Base-by-base conservation (phyloP, 768 basidiomycete species). In the Sporobolomyces roseus region DNA sequence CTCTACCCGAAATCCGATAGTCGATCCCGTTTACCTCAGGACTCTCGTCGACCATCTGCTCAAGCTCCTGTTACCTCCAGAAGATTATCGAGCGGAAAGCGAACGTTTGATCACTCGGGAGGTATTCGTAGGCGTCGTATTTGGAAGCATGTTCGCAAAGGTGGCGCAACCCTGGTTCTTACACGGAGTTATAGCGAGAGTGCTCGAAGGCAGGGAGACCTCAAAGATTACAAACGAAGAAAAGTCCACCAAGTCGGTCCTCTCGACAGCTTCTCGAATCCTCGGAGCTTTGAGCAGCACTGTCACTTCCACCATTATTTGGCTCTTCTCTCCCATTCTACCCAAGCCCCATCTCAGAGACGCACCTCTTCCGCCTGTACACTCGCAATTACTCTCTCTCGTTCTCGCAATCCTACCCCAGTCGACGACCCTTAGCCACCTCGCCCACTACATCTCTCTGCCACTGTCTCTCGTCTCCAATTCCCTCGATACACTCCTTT, bases 91-190 rank as follows among this genome's bases (percentile, higher is more conserved):
- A 14, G 84, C 91, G 23, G 86, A 89, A 56, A 78, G 86, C 1
- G 90, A 96, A 80, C 84, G 90, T n/a, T 82, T 84, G 68, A 88
- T 97, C 66, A 79, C 90, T 48, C 85, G 91, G 65, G 94, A 98
- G 80, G 81, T 96, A 45, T 75, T 94, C 35, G 84, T 91, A 75
- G 88, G 89, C 73, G 82, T 90, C 29, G 79, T 97, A 9, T 80
- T 92, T 69, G 83, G 83, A 54, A 77, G 73, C 23, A 72, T 81
- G 5, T 77, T 79, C 30, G 86, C 87, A 35, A 86, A 84, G 72
- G 77, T 94, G 58, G 84, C 85, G 9, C 88, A 96, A 77, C 88
- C 90, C 0, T 97, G 93, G 92, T 97, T 96, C 77, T 84, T 94
- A 52, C 86, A 91, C 65, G 85, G 82, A 74, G 75, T 83, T 4